Conservation (phyloP, 495 filamentous ascomycete genomes). For the Penicillium coffeae region DNA sequence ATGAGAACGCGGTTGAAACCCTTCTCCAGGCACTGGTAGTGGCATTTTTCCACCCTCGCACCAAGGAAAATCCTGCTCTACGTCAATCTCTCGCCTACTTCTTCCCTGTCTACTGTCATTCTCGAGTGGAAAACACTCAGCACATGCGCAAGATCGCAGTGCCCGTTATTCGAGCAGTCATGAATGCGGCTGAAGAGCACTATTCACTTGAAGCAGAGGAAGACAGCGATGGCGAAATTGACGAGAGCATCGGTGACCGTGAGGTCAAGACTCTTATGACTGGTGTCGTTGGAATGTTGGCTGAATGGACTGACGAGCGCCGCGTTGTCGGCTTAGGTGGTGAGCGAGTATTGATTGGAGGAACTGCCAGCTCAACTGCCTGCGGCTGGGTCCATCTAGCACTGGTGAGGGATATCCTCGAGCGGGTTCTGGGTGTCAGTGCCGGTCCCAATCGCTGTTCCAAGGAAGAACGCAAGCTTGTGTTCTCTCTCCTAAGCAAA, state of each 20-base stretch:
- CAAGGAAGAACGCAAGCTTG: constrained; percentile 81
- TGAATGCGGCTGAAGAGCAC: constrained; percentile 47
- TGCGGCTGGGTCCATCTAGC: constrained; percentile 53
- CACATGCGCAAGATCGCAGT: constrained; percentile 70
- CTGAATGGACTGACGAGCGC: constrained; percentile 95
- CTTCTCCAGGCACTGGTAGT: constrained; percentile 78
- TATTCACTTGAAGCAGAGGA: constrained; percentile 52
- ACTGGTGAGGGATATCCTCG: constrained; percentile 33
- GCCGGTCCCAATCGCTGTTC: constrained; percentile 36
- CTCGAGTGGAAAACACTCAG: constrained; percentile 69
- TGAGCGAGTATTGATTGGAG: constrained; percentile 48
- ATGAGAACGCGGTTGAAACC: constrained; percentile 48
- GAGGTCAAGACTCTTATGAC: constrained; percentile 77
- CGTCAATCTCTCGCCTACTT: constrained; percentile 91
- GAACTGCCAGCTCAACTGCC: constrained; percentile 47
- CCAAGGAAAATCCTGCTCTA: constrained; percentile 76
- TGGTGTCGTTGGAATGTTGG: constrained; percentile 72
- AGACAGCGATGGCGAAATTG: constrained; percentile 51
- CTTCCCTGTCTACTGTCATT: constrained; percentile 92
- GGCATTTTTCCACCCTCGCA: constrained; percentile 87
- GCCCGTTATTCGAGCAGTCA: constrained; percentile 60
- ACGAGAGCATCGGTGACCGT: constrained; percentile 67
- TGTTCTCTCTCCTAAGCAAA: constrained; percentile 76
- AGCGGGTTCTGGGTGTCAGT: constrained; percentile 31
- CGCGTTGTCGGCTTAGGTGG: constrained; percentile 71